These are phyloP conservation scores for Incumbomyces delicatus DNA, from an alignment of 2,329 filamentous ascomycete species.

Conservation along the genomic window DNA sequence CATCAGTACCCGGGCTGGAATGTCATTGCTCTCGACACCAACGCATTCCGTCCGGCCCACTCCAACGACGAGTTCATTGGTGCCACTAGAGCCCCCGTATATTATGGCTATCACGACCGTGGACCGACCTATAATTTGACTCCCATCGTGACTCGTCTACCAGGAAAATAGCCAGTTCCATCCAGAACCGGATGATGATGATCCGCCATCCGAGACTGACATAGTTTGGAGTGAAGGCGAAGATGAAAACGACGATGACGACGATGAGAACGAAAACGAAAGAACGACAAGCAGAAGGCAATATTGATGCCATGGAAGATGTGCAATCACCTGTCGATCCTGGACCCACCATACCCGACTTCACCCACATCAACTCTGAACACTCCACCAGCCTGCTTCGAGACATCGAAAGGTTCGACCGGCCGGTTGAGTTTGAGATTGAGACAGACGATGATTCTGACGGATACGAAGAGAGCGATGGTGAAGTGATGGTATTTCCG, in stretches of 20 bases:
- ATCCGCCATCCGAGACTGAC: constrained; percentile 11
- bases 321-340: not conserved
- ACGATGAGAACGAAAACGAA: constrained; percentile 1
- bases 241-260: constrained; percentile 12
- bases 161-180: constrained; percentile 17
- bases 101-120: constrained; percentile 11
- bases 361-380: not conserved
- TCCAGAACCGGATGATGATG: constrained; percentile 11
- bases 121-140: constrained; percentile 19
- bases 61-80: constrained; percentile 33
- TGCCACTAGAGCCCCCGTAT: constrained; percentile 14
- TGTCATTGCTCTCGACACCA: constrained; percentile 37
- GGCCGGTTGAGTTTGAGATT: not conserved
- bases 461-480: constrained; percentile 9
- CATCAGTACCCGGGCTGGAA: constrained; percentile 32
- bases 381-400: not conserved
- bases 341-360: not conserved
- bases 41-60: constrained; percentile 28
- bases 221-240: constrained; percentile 1
- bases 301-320: constrained; percentile 4
- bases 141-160: constrained; percentile 15
- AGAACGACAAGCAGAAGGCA: not conserved
- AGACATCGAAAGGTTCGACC: constrained; percentile 1
- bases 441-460: constrained; percentile 8
- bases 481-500: constrained; percentile 1